A percentile compares a stretch with the other conserved stretches of the same genome.
These are phyloP conservation scores for Cryphonectria carpinicola DNA, from an alignment of 2,329 filamentous ascomycete species.

Conservation along the genomic window DNA sequence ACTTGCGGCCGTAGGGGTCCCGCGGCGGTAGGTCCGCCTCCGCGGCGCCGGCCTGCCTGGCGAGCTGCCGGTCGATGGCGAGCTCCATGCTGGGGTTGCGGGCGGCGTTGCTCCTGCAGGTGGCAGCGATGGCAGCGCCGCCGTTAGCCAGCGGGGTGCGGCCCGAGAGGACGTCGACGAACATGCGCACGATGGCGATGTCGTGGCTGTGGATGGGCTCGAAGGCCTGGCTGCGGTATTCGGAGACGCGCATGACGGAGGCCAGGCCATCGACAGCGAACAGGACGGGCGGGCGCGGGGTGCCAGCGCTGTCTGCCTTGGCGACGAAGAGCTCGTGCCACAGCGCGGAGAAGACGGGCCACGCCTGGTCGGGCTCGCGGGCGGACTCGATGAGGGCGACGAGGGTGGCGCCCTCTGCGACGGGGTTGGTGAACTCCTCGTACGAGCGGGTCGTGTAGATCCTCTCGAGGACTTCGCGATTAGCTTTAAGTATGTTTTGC, in stretches of 20 bases:
- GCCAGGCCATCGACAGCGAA: constrained; percentile 78
- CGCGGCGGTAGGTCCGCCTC: constrained; percentile 38
- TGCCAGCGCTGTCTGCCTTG: constrained; percentile 41
- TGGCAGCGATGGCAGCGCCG: constrained; percentile 76
- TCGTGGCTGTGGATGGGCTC: constrained; percentile 85
- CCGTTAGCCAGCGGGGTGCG: constrained; percentile 66
- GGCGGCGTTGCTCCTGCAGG: constrained; percentile 71
- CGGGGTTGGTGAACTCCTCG: constrained; percentile 46
- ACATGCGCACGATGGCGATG: constrained; percentile 74
- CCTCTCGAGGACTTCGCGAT: constrained; percentile 64
- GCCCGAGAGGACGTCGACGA: constrained; percentile 72
- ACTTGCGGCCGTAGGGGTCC: constrained; percentile 59
- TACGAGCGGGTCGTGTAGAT: constrained; percentile 51
- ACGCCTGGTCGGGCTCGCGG: constrained; percentile 76
- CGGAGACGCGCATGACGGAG: constrained; percentile 78
- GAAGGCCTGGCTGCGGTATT: constrained; percentile 73
- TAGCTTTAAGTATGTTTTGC: constrained; percentile 72
- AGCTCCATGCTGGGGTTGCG: constrained; percentile 69
- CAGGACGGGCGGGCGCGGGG: constrained; percentile 62
- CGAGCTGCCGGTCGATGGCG: constrained; percentile 62
- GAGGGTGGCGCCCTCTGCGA: constrained; percentile 67
- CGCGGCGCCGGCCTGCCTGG: constrained; percentile 41
- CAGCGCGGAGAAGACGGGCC: constrained; percentile 78
- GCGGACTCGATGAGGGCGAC: constrained; percentile 71
- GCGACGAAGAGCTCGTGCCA: constrained; percentile 71